A percentile compares a stretch with the other conserved stretches of the same genome.
Conservation (phyloP, 202 grass and related monocot species). For the Hordeum pubiflorum region DNA sequence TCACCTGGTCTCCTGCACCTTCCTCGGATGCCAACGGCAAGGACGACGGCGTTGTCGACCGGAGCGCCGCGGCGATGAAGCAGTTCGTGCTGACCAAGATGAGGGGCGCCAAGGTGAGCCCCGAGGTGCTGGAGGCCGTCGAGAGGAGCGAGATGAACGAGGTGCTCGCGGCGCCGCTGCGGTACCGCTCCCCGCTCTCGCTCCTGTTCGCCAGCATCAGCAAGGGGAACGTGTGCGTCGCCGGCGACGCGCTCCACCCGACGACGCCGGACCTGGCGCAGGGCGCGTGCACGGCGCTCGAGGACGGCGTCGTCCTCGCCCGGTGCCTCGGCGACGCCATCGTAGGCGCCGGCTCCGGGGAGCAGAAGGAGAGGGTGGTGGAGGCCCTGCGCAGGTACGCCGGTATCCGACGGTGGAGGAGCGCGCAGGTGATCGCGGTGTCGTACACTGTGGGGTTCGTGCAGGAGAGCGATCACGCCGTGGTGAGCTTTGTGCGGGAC, state of each 20-base stretch:
- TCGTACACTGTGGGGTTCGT: constrained; percentile 33
- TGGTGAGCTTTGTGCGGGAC: constrained; percentile 33
- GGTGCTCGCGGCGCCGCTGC: constrained; percentile 25
- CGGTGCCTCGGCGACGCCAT: constrained; percentile 39
- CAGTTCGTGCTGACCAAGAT: constrained; percentile 36
- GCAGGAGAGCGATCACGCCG: constrained; percentile 26
- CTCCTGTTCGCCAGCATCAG: constrained; percentile 31
- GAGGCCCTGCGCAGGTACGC: constrained; percentile 23
- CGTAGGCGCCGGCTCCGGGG: not conserved
- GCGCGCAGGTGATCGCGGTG: constrained; percentile 12
- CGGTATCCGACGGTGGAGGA: constrained; percentile 39
- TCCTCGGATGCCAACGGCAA: not conserved
- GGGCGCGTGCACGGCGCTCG: constrained; percentile 51
- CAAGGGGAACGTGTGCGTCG: constrained; percentile 39
- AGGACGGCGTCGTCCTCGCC: constrained; percentile 44
- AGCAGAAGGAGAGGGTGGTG: constrained; percentile 8
- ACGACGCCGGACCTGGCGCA: constrained; percentile 53
- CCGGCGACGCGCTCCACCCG: constrained; percentile 56
- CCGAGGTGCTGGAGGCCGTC: constrained; percentile 28
- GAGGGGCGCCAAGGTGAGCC: not conserved
- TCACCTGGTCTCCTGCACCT: constrained; percentile 26
- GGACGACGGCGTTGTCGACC: not conserved
- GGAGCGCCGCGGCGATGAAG: constrained; percentile 22
- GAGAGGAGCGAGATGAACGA: constrained; percentile 31
- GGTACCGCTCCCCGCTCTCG: constrained; percentile 34